Conservation (phyloP, 371 early-diverging fungal genomes). For the Syncephalastrum racemosum region DNA sequence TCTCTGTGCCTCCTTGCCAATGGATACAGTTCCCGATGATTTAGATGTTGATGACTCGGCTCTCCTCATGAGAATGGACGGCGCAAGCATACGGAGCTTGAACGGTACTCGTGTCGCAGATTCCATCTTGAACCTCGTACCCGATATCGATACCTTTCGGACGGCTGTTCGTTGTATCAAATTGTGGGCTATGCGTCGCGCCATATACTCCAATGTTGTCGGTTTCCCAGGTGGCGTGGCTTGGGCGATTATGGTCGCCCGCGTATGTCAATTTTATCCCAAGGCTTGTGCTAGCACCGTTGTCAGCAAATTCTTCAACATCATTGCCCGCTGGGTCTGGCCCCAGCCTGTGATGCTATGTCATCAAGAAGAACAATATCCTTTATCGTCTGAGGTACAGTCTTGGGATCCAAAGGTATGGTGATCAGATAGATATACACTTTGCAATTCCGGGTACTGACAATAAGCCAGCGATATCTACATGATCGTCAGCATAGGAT, state of each 20-base stretch:
- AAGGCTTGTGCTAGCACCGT: neutral
- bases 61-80: constrained; percentile 88
- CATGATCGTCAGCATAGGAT: constrained; percentile 91
- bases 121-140: constrained; percentile 94
- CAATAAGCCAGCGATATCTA: constrained; percentile 61
- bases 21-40: constrained; percentile 76
- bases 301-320: constrained; percentile 22
- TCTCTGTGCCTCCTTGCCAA: constrained; percentile 42
- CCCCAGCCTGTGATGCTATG: constrained; percentile 31
- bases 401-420: too few species aligned
- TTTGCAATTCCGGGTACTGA: too few species aligned
- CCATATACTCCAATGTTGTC: constrained; percentile 39
- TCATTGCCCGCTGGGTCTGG: constrained; percentile 43
- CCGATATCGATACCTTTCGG: constrained; percentile 63
- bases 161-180: constrained; percentile 34
- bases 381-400: too few species aligned
- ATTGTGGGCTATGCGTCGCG: constrained; percentile 40
- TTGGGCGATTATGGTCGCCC: constrained; percentile 43
- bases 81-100: constrained; percentile 88
- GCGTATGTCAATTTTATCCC: constrained; percentile 1
- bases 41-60: constrained; percentile 85
- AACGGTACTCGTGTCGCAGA: constrained; percentile 99
- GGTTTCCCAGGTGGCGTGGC: constrained; percentile 46
- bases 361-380: too few species aligned
- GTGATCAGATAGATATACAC: too few species aligned